A percentile compares a stretch with the other conserved stretches of the same genome.
Conservation (phyloP, 139 green algal species). For the Chlamydomonas sphaeroides region DNA sequence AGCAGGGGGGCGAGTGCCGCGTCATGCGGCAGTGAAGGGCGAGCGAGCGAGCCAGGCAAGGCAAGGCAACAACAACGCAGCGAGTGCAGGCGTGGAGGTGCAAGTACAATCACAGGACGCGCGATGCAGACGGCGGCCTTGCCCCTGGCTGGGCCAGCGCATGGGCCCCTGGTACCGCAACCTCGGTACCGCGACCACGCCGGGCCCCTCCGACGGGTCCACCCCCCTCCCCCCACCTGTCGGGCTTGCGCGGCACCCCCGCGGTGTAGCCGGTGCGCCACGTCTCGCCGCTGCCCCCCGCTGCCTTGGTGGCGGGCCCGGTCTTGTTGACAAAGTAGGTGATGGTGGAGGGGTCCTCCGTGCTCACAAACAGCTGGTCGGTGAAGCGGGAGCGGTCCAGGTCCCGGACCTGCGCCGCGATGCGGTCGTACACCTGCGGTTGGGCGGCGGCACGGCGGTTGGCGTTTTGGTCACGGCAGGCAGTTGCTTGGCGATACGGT, state of each 20-base stretch:
- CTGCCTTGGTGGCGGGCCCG: not conserved
- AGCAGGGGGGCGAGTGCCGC: not conserved
- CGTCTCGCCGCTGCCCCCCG: not conserved
- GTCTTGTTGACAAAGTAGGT: constrained; percentile 19
- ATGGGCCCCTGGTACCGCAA: too few relatives aligned
- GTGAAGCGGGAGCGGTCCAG: constrained; percentile 2
- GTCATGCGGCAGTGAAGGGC: too few relatives aligned
- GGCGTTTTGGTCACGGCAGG: too few relatives aligned
- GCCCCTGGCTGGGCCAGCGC: too few relatives aligned
- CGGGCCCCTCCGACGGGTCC: too few relatives aligned
- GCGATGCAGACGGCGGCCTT: too few relatives aligned
- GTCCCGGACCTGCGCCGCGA: not conserved
- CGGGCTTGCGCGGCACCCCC: constrained; percentile 22
- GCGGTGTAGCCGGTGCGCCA: not conserved
- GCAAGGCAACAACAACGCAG: not conserved
- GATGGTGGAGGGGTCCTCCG: constrained; percentile 43
- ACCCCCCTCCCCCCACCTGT: constrained; percentile 26
- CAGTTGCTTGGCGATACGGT: too few relatives aligned
- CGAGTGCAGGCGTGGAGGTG: too few relatives aligned
- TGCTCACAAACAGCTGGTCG: constrained; percentile 44
- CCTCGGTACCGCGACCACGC: too few relatives aligned
- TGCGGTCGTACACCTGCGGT: constrained; percentile 15
- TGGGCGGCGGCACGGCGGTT: too few relatives aligned
- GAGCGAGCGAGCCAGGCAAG: not conserved
- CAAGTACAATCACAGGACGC: too few relatives aligned